Base-by-base conservation (phyloP, 1,284 basidiomycete species). In the Rhizoctonia solani region DNA sequence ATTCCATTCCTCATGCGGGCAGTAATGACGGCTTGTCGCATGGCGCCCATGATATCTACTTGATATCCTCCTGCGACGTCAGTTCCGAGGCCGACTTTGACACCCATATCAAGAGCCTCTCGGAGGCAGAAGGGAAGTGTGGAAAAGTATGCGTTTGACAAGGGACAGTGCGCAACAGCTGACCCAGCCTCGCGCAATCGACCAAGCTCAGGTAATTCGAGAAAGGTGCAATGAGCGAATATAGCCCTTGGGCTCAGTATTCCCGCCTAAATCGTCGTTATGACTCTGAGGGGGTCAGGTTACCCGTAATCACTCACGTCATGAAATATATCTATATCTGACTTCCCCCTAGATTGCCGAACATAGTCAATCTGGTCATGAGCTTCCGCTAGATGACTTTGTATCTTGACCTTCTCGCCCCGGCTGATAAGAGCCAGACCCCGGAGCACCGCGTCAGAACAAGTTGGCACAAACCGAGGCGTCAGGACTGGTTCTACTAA, bases 91-190 rank as follows among this genome's bases (percentile, higher is more conserved):
- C 92, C 92, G 16, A 94, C 84, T 44, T 81, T 83, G 27, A 92
- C 84, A 0, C 82, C 82, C 21, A 75, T 77, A 42, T 82, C 76
- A 21, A 93, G 78, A 0, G 90, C 89, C 75, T 93, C 89, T 30
- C 89, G 85, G 13, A 93, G 78, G 1, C 82, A 84, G 73, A 94
- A 89, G 0, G 87, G 85, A 66, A 83, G 80, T 8, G 87, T 83
- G 0, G 90, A 92, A 76, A 94, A 92, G 76, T 94, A 95, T 0
- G 84, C 82, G 73, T 94, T 94, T 0, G 90, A 93, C 11, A 94
- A 80, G 0, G 92, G 92, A 74, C 92, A 95, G 72, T 93, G 90
- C 0, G 92, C 90, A 25, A 94, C 80, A 1, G 89, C 81, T 0
- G 87, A 84, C 5, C 85, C 84, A 34, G 76, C 76, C 3, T 73